Conservation (phyloP, 192 early-diverging fungal species). For the Coemansia sp. region DNA sequence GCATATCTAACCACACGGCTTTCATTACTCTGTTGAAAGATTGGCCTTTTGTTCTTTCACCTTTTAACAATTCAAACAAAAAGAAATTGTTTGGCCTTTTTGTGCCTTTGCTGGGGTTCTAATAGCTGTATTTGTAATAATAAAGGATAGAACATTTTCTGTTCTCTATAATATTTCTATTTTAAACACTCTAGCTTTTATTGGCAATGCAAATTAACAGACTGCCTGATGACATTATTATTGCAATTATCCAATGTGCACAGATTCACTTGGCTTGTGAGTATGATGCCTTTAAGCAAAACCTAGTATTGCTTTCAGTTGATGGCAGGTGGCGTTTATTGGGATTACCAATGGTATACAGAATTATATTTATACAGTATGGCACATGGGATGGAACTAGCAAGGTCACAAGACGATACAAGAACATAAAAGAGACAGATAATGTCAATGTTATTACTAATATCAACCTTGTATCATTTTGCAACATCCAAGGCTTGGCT, state of each 20-base stretch:
- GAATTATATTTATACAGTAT: neutral
- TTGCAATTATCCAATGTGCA: neutral
- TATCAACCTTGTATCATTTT: neutral
- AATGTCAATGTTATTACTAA: neutral
- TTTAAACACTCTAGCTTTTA: neutral
- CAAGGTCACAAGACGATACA: neutral
- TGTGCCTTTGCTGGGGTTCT: neutral
- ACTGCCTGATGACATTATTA: neutral
- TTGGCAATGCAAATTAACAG: neutral
- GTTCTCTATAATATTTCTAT: too few species aligned
- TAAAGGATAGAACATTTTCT: neutral
- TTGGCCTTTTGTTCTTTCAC: neutral
- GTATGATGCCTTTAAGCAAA: neutral
- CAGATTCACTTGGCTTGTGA: neutral
- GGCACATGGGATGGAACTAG: neutral
- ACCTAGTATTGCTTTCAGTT: neutral
- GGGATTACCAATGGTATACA: neutral
- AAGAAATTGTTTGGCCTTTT: neutral
- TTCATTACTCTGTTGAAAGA: neutral
- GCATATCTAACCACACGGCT: neutral
- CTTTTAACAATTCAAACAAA: neutral
- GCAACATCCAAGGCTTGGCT: neutral
- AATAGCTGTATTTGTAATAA: neutral
- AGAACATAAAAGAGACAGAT: neutral
- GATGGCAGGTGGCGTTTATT: neutral